Evolutionary conservation across 1,139 yeast species (phyloP), one percentile per base, ranked within the genome.

Genomic region (Candida sojae): DNA sequence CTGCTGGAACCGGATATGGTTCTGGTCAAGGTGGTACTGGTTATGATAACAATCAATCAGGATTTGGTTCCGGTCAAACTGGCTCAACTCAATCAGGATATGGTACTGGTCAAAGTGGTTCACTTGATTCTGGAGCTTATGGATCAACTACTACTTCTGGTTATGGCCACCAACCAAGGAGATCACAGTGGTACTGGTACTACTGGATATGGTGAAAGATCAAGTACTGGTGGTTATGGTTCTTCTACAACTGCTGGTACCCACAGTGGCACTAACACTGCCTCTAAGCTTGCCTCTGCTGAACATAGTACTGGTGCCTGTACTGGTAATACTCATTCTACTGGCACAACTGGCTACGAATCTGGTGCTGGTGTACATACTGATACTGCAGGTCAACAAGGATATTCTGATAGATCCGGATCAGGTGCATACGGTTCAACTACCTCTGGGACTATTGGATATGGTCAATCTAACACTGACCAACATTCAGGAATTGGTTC

Each of bases 301-400:
- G 53, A 49, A 32, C 36, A 35, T 7, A 53, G 46, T 31, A 12
- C 54, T n/a, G 53, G 53, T 35, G 39, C 32, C 6, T 53, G 44
- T 31, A 17, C 55, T n/a, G 37, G 37, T 34, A 12, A 7, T 13
- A 12, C 21, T 13, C 21, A 17, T 17, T 12, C 37, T 34, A 21
- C 25, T 31, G 12, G 13, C 6, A 31, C 33, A 10, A 25, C 33
- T 34, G 46, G 42, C 9, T 12, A 13, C 12, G 43, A 35, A 13
- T 25, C 39, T 10, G 33, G 33, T 31, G 37, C 25, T 32, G 34
- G 34, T n/a, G 13, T 26, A 12, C 42, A 42, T 36, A 17, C 29
- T 23, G n/a, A 9, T 33, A 42, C 39, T 21, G n/a, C 33, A 23
- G 46, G 42, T 13, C 26, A 13, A 42, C 33, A 28, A 6, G 38